Conservation (phyloP, 768 basidiomycete genomes). For the Boletus huronensis region DNA sequence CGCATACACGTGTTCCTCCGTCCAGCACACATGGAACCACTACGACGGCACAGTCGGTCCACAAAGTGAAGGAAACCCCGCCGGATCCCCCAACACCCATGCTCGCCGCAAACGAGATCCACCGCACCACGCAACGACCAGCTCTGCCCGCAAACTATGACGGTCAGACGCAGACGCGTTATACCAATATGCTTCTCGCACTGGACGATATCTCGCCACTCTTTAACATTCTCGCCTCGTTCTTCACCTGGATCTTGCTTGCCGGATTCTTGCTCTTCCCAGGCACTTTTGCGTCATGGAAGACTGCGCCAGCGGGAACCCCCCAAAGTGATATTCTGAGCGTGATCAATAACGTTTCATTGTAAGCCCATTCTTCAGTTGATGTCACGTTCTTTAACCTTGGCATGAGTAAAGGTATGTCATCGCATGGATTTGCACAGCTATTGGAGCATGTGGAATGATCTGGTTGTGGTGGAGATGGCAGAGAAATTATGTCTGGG, state of each 20-base stretch:
- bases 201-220: conserved; percentile 51
- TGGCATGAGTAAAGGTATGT: conserved; percentile 39
- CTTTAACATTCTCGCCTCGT: conserved; percentile 49
- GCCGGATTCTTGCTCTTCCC: conserved; percentile 64
- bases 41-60: not conserved
- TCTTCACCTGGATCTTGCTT: conserved; percentile 62
- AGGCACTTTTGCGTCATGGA: conserved; percentile 53
- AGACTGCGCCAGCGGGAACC: conserved; percentile 21
- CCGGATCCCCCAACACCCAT: not conserved
- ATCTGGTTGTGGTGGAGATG: conserved; percentile 58
- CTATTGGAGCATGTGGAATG: conserved; percentile 52
- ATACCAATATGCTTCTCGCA: conserved; percentile 61
- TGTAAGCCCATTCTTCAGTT: conserved; percentile 35
- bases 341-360: conserved; percentile 40
- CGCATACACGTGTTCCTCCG: conserved; percentile 10
- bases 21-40: not conserved
- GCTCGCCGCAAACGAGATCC: conserved; percentile 16
- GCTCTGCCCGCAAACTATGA: conserved; percentile 22
- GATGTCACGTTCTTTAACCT: conserved; percentile 1
- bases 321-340: conserved; percentile 34
- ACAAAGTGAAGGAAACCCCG: conserved; percentile 1
- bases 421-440: conserved; percentile 53
- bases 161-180: conserved; percentile 39
- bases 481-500: conserved; percentile 57
- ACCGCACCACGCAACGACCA: conserved; percentile 19